Evolutionary conservation across 2,329 filamentous ascomycete species (phyloP).

Genomic region (Aspergillus cejpii): DNA sequence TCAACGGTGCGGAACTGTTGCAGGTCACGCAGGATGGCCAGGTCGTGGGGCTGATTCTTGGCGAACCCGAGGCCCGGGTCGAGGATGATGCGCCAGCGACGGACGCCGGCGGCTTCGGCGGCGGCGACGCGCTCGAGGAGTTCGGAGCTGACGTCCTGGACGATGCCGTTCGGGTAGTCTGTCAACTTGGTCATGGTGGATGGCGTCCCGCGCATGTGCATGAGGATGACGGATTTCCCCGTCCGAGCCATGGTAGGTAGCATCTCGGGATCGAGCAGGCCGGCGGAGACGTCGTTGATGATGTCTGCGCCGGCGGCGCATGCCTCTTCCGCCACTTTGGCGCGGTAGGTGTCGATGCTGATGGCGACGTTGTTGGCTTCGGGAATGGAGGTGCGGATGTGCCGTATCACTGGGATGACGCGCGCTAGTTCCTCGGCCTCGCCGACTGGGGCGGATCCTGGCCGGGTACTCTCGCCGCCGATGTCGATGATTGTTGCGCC

Average conservation of each 20-base stretch:
- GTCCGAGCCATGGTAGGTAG: conserved; percentile 69
- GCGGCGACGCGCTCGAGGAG: conserved; percentile 62
- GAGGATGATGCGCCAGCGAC: conserved; percentile 88
- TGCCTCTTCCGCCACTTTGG: conserved; percentile 69
- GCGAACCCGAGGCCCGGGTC: conserved; percentile 94
- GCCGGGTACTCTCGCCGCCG: conserved; percentile 87
- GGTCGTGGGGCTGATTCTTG: conserved; percentile 73
- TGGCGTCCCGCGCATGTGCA: conserved; percentile 90
- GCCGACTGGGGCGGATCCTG: conserved; percentile 61
- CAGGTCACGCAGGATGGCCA: conserved; percentile 66
- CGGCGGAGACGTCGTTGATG: conserved; percentile 89
- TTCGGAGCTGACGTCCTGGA: conserved; percentile 60
- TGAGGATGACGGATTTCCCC: conserved; percentile 72
- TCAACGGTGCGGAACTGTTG: conserved; percentile 50
- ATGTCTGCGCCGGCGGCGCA: conserved; percentile 77
- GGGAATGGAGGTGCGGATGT: conserved; percentile 59
- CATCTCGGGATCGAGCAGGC: conserved; percentile 72
- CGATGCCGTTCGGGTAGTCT: conserved; percentile 62
- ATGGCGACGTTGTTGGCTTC: conserved; percentile 61
- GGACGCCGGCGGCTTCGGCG: conserved; percentile 74
- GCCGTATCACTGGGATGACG: conserved; percentile 68
- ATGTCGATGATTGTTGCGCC: conserved; percentile 85
- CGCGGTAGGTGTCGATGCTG: conserved; percentile 89
- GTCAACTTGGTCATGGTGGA: conserved; percentile 68
- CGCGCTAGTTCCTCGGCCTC: conserved; percentile 68